A percentile compares a stretch with the other conserved stretches of the same genome.
Conservation (phyloP, 2,329 filamentous ascomycete species). For the Pseudogymnoascus pannorum region DNA sequence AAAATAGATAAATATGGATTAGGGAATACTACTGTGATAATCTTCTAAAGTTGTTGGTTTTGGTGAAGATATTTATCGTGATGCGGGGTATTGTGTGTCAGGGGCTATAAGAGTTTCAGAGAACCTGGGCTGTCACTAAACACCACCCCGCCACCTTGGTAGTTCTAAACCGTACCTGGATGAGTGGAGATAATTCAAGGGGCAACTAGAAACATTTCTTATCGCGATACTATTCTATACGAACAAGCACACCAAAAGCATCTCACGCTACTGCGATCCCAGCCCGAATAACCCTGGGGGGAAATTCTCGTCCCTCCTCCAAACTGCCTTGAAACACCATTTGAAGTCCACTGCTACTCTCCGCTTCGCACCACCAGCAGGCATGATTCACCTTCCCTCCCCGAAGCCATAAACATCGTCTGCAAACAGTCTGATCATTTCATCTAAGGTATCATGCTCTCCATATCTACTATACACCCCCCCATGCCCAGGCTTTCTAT, state of each 20-base stretch:
- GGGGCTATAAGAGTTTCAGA: slow-evolving; percentile 1
- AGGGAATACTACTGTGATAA: neutral
- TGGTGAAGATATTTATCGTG: neutral
- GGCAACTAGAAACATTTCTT: neutral
- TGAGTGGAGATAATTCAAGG: neutral
- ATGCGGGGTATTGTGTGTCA: neutral
- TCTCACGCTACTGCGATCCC: neutral
- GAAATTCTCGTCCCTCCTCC: neutral
- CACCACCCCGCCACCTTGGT: neutral
- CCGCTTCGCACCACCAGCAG: neutral
- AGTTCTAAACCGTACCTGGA: neutral
- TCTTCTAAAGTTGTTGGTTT: neutral
- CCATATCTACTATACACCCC: neutral
- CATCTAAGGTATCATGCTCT: slow-evolving; percentile 7
- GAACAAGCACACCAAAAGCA: neutral
- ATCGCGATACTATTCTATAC: neutral
- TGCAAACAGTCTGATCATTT: slow-evolving; percentile 5
- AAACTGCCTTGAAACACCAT: neutral
- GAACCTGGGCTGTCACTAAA: neutral
- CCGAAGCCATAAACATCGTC: neutral
- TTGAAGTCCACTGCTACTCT: neutral
- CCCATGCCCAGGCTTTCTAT: neutral
- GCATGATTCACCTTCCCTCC: neutral
- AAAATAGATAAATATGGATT: neutral
- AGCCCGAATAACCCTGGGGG: neutral